These are phyloP conservation scores for Cairneyella variabilis DNA, from an alignment of 495 filamentous ascomycete genomes.

Conservation along the genomic window DNA sequence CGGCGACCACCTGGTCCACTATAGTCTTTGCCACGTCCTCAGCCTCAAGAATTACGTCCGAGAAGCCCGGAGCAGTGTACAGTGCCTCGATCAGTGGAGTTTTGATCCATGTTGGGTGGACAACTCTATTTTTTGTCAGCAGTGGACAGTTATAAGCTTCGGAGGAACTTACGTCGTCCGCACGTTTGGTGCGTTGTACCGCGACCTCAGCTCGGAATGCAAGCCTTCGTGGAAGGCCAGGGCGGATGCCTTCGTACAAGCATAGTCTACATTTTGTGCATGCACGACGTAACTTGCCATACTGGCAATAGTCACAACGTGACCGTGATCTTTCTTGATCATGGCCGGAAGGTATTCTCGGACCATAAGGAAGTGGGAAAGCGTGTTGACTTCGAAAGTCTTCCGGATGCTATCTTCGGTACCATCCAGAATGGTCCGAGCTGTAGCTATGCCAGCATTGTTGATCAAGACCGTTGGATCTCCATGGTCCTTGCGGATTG, in stretches of 20 bases:
- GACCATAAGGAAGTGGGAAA: slow-evolving; percentile 61
- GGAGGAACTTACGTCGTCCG: slow-evolving; percentile 64
- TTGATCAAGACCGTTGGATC: slow-evolving; percentile 69
- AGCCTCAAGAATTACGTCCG: slow-evolving; percentile 50
- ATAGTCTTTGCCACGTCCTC: slow-evolving; percentile 60
- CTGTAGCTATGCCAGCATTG: slow-evolving; percentile 65
- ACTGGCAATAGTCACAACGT: slow-evolving; percentile 64
- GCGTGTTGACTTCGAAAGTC: slow-evolving; percentile 67
- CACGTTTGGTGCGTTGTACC: slow-evolving; percentile 59
- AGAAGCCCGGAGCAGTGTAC: slow-evolving; percentile 30
- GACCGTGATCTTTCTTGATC: slow-evolving; percentile 61
- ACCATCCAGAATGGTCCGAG: slow-evolving; percentile 53
- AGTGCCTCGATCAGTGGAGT: slow-evolving; percentile 17
- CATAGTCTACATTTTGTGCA: slow-evolving; percentile 65
- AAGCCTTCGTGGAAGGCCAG: slow-evolving; percentile 69
- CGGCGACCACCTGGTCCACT: slow-evolving; percentile 53
- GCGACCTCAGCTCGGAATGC: slow-evolving; percentile 52
- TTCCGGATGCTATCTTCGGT: slow-evolving; percentile 51
- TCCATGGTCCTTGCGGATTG: slow-evolving; percentile 55
- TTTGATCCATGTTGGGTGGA: slow-evolving; percentile 18
- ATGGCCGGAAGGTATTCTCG: slow-evolving; percentile 66
- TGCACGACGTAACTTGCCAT: slow-evolving; percentile 53
- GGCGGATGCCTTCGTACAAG: slow-evolving; percentile 61
- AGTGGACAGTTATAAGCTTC: slow-evolving; percentile 40
- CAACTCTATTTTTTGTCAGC: slow-evolving; percentile 3